These are phyloP conservation scores for Aspergillus affinis DNA, from an alignment of 495 filamentous ascomycete genomes.

Conservation along the genomic window DNA sequence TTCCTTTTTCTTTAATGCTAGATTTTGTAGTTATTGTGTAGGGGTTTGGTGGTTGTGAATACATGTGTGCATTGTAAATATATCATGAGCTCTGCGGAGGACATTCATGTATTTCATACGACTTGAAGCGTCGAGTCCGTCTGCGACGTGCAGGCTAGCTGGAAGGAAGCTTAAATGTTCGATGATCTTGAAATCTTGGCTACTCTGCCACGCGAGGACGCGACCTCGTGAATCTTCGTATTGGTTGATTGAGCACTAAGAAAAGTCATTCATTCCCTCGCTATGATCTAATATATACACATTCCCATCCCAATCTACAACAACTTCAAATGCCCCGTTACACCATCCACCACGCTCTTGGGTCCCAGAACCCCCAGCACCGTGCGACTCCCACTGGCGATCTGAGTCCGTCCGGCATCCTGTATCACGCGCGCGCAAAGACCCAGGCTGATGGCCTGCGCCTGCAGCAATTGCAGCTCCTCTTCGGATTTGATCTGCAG, in stretches of 20 bases:
- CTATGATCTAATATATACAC: constrained; percentile 5
- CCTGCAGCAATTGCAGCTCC: constrained; percentile 73
- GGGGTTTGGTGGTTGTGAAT: constrained; percentile 4
- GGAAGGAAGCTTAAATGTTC: no score
- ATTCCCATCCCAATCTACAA: constrained; percentile 50
- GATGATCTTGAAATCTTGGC: no score
- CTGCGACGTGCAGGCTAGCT: no score
- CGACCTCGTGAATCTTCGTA: background rate
- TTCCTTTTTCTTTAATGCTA: constrained; percentile 25
- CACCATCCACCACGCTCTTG: constrained; percentile 78
- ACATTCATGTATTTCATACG: no score
- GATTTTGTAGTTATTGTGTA: background rate
- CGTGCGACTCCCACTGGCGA: constrained; percentile 86
- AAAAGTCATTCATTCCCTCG: background rate
- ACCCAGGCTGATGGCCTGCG: constrained; percentile 76
- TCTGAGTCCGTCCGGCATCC: constrained; percentile 97
- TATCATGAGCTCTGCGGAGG: no score
- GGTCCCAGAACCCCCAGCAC: constrained; percentile 90
- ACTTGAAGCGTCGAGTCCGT: no score
- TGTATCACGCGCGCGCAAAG: constrained; percentile 84
- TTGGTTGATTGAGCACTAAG: no score
- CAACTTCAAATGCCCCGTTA: constrained; percentile 87
- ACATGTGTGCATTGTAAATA: background rate
- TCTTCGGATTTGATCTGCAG: constrained; percentile 81
- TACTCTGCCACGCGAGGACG: no score